Conservation (phyloP, 306 rosid genomes). For the Pachyrhizus erosus region DNA sequence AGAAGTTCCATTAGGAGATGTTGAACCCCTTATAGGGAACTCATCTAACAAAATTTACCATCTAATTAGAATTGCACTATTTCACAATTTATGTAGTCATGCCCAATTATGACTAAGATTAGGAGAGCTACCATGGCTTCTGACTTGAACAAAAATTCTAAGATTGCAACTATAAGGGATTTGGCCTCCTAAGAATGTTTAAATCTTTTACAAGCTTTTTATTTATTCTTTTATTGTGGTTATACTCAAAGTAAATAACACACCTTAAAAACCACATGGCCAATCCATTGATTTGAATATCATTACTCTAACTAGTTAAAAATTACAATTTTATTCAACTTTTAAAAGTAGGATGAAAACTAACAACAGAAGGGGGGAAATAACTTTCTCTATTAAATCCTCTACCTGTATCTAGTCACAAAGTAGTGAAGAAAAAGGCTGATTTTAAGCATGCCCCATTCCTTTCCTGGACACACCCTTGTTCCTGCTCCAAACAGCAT, state of each 20-base stretch:
- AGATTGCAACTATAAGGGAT: not conserved
- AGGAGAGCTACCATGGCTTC: not conserved
- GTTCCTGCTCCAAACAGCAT: conserved; percentile 78
- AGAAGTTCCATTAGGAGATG: not conserved
- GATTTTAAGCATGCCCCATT: conserved; percentile 67
- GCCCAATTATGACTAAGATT: not conserved
- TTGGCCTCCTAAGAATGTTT: not conserved
- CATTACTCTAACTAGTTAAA: not conserved
- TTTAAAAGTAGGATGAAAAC: not conserved
- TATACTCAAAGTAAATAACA: not conserved
- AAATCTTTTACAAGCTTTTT: not conserved
- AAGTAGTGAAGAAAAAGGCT: conserved; percentile 74
- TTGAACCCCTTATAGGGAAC: not conserved
- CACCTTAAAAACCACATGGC: not conserved
- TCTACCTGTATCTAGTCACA: conserved; percentile 74
- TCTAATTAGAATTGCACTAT: not conserved
- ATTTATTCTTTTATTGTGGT: not conserved
- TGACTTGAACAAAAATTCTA: too few relatives aligned
- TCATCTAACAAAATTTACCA: not conserved
- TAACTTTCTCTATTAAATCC: not conserved
- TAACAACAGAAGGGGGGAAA: not conserved
- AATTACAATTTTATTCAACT: not conserved
- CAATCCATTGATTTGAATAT: not conserved
- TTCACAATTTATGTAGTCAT: not conserved
- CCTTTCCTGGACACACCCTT: conserved; percentile 84